Base-by-base conservation (phyloP, 2,329 filamentous ascomycete genomes). In the Cladophialophora yegresii region DNA sequence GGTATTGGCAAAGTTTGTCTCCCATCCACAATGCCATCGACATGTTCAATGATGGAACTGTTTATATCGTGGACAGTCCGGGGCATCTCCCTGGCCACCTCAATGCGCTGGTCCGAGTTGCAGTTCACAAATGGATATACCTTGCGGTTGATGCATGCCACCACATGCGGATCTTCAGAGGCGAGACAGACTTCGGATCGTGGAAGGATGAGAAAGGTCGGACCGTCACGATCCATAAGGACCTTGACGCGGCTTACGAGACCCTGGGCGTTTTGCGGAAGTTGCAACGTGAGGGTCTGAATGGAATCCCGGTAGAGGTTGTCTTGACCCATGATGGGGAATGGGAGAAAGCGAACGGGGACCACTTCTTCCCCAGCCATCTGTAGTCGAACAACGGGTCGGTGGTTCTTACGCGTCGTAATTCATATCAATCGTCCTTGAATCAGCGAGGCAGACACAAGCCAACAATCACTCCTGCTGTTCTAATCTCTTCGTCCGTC, bases 81-180 rank as follows among this genome's bases (percentile, higher is more conserved):
- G 70, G 71, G 3, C 73, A 74, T 64, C 61, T 73, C n/a, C 67
- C 65, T 3, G 72, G 71, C 0, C 73, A 74, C 57, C 67, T 73
- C 23, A 75, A 74, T 51, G 53, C 72, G 1, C 65, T 75, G 9
- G 65, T 58, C 8, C 67, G 70, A 16, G 65, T 75, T 0, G 75
- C 70, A 0, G 70, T 75, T 3, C 60, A 69, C 54, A 76, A 75
- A 45, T 84, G 80, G 75, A 74, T 83, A 0, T 82, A 80, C 68
- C 77, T 86, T 0, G 81, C 78, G 7, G 83, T 82, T 0, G 83
- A 86, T 69, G 80, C 80, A 33, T 85, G 81, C 65, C 84, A 86
- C 67, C 82, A 85, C 70, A 73, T 73, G 0, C 71, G 83, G 45
- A 77, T 85, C 2, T 71, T 85, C 71, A 79, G 73, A 0, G 82